These are phyloP conservation scores for Platanthera guangdongensis DNA, from an alignment of 106 monocot genomes.

Conservation along the genomic window DNA sequence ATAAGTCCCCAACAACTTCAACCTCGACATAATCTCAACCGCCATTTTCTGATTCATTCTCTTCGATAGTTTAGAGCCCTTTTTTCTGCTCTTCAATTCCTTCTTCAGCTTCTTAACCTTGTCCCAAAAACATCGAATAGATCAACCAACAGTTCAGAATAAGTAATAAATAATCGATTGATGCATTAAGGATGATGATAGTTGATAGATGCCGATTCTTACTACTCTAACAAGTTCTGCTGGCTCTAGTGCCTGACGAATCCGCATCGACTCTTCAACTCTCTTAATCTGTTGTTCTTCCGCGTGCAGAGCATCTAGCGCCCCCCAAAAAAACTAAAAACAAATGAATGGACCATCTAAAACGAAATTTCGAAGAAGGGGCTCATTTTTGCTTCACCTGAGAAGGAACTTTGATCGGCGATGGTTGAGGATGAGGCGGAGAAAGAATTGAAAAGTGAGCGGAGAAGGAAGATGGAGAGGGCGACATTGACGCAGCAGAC, in stretches of 20 bases:
- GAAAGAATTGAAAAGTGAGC: conserved; percentile 37
- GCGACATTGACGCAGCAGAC: conserved; percentile 68
- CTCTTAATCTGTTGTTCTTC: conserved; percentile 59
- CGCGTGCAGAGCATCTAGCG: conserved; percentile 32
- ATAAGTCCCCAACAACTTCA: conserved; percentile 25
- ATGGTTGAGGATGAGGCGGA: conserved; percentile 8
- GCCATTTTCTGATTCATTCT: conserved; percentile 44
- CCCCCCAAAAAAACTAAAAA: not conserved
- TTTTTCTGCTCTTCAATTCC: conserved; percentile 27
- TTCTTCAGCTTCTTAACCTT: conserved; percentile 59
- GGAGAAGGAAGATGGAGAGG: conserved; percentile 47
- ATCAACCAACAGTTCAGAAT: conserved; percentile 4
- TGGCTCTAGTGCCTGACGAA: conserved; percentile 41
- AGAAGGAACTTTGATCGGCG: not conserved
- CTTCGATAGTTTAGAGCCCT: conserved; percentile 37
- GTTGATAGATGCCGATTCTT: not conserved
- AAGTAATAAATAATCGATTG: not conserved
- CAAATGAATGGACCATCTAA: not conserved
- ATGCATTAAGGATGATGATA: not conserved
- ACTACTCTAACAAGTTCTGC: conserved; percentile 59
- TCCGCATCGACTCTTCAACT: conserved; percentile 62
- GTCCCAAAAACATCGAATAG: not conserved
- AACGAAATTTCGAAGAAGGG: not conserved
- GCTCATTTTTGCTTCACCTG: conserved; percentile 10
- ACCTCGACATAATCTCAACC: conserved; percentile 56